These are phyloP conservation scores for Hypoxylon sp. DNA, from an alignment of 2,329 filamentous ascomycete species.

Conservation along the genomic window DNA sequence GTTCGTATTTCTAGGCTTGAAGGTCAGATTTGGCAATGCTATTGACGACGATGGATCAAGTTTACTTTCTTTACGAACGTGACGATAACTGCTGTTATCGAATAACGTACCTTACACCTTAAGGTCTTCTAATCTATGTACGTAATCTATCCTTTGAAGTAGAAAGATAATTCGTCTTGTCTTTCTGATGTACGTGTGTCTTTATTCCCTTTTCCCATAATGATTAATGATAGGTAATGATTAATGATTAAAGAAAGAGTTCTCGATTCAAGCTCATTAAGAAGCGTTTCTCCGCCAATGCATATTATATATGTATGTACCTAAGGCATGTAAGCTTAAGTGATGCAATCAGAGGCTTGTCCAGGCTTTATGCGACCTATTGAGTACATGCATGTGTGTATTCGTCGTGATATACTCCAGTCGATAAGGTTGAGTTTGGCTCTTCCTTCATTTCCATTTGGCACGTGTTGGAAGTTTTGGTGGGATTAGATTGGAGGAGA, in stretches of 20 bases:
- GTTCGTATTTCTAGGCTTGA: conserved; percentile 22
- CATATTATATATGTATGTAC: background rate
- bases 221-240: too few species aligned
- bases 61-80: conserved; percentile 24
- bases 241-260: too few species aligned
- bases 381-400: background rate
- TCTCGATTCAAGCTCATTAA: conserved; percentile 18
- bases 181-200: too few species aligned
- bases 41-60: conserved; percentile 1
- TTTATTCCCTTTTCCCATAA: too few species aligned
- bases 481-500: conserved; percentile 26
- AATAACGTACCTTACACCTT: too few species aligned
- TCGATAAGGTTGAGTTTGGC: conserved; percentile 29
- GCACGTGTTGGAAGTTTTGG: conserved; percentile 27
- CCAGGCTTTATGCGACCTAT: background rate
- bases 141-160: too few species aligned
- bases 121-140: too few species aligned
- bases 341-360: background rate
- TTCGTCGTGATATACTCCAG: background rate
- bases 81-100: conserved; percentile 14
- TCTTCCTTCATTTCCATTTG: conserved; percentile 27
- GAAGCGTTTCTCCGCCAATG: background rate
- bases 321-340: background rate
- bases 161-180: too few species aligned
- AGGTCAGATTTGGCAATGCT: conserved; percentile 10